Conservation (phyloP, 441 rosid species). For the Biscutella laevigata region DNA sequence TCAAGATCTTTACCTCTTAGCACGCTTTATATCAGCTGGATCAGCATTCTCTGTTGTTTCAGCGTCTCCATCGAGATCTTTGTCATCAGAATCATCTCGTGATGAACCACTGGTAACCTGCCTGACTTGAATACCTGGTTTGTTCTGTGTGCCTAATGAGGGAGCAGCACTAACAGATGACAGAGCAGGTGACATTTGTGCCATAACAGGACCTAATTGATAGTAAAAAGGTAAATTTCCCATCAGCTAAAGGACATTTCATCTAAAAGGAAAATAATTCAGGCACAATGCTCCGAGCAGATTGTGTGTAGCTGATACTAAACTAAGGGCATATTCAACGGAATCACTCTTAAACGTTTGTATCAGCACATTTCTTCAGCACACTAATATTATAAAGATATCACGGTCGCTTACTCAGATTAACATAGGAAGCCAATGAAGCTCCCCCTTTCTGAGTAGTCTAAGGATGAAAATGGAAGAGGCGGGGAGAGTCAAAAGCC, state of each 20-base stretch:
- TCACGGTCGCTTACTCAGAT: background rate
- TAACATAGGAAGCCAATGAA: background rate
- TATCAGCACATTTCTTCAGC: too few relatives aligned
- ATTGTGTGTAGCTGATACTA: too few relatives aligned
- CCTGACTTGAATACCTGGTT: slow-evolving; percentile 42
- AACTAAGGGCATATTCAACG: too few relatives aligned
- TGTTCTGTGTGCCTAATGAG: slow-evolving; percentile 33
- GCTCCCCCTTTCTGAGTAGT: background rate
- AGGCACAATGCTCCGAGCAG: too few relatives aligned
- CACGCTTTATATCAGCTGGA: slow-evolving; percentile 68
- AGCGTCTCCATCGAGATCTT: slow-evolving; percentile 80
- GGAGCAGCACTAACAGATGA: slow-evolving; percentile 24
- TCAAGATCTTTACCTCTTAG: slow-evolving; percentile 51
- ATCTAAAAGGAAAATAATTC: too few relatives aligned
- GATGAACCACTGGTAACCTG: slow-evolving; percentile 82
- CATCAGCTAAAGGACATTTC: background rate
- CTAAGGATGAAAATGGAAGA: background rate
- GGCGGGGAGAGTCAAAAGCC: background rate
- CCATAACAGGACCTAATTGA: slow-evolving; percentile 20
- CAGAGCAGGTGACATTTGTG: slow-evolving; percentile 34
- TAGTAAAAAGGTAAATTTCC: background rate
- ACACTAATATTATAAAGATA: too few relatives aligned
- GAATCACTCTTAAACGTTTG: too few relatives aligned
- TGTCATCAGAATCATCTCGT: slow-evolving; percentile 87
- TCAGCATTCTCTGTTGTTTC: slow-evolving; percentile 55